A percentile compares a stretch with the other conserved stretches of the same genome.
phyloP scores from a whole-genome alignment of 1,284 basidiomycete species.

The Cryptococcus floricola region DNA sequence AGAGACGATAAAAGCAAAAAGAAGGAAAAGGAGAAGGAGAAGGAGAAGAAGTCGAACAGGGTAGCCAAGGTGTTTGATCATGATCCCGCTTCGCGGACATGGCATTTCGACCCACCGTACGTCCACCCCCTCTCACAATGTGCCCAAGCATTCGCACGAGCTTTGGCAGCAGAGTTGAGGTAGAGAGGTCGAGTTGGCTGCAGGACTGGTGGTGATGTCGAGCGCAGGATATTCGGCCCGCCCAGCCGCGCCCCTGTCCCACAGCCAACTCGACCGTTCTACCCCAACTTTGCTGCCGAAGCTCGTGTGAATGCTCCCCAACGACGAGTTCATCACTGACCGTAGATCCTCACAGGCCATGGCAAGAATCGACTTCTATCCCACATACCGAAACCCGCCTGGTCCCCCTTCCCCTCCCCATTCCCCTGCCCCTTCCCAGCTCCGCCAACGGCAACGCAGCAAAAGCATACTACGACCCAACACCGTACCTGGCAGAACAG shows the following conservation, averaged over 20 bases:
- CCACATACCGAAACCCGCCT: too few relatives aligned
- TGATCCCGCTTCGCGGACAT: conserved; percentile 12
- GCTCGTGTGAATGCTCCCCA: too few relatives aligned
- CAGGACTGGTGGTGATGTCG: background rate
- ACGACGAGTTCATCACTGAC: too few relatives aligned
- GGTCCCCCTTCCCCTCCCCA: background rate
- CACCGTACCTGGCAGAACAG: conserved; percentile 6
- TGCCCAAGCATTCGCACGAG: background rate
- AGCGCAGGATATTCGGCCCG: background rate
- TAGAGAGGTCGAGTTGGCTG: too few relatives aligned
- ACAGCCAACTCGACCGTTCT: too few relatives aligned
- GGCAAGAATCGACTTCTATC: too few relatives aligned
- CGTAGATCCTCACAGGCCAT: too few relatives aligned
- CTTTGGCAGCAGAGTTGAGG: background rate
- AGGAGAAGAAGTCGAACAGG: conserved; percentile 7
- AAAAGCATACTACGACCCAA: background rate
- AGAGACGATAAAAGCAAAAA: background rate
- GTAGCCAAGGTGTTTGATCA: conserved; percentile 5
- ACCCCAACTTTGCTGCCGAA: too few relatives aligned
- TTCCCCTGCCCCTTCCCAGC: background rate
- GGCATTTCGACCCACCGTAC: conserved; percentile 22
- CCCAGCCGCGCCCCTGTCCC: too few relatives aligned
- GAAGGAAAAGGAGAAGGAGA: background rate
- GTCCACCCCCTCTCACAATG: conserved; percentile 2
- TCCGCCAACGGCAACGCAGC: background rate